Evolutionary conservation across 495 filamentous ascomycete genomes (phyloP), one percentile per base, ranked within the genome.

Genomic region (Daldinia vernicosa): DNA sequence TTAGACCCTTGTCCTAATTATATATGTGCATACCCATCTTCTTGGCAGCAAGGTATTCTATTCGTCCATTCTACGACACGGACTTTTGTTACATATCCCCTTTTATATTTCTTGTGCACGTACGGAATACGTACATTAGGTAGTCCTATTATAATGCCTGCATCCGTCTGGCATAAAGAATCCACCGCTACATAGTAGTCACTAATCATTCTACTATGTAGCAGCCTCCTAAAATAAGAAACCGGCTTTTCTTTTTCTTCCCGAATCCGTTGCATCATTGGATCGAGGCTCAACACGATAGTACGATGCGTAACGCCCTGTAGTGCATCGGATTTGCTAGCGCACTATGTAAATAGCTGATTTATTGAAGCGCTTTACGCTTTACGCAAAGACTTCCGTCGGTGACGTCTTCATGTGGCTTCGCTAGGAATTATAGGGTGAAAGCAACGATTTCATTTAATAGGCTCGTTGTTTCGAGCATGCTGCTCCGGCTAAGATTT

Each of bases 251-350:
- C 19, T 26, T 52, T 27, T 52, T 57, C 43, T 61, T 17, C 24
- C 17, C 43, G 43, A 47, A 11, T 47, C 43, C 17, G 40, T 45
- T 45, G 40, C 0, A 45, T 45, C n/a, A 45, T 9, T 43, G 35
- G 57, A 33, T 32, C 61, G 61, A 47, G 27, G 63, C 63, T 66
- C 9, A 60, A 40, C 55, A 64, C 35, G 47, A 24, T 15, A 40
- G 51, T 26, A 39, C n/a, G 37, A n/a, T 27, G 22, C 51, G 26
- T 54, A n/a, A 28, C 51, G 17, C 26, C 1, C 26, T 27, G 26
- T 27, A 27, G 27, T 28, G 27, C 27, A 28, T 5, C 27, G 27
- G 27, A 28, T 28, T 28, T 28, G 5, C 27, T 28, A 28, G 27
- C 27, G 27, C 27, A 28, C 28, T 30, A n/a, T n/a, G n/a, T n/a